phyloP scores from a whole-genome alignment of 2,329 filamentous ascomycete genomes.

The Xylaria sp. region DNA sequence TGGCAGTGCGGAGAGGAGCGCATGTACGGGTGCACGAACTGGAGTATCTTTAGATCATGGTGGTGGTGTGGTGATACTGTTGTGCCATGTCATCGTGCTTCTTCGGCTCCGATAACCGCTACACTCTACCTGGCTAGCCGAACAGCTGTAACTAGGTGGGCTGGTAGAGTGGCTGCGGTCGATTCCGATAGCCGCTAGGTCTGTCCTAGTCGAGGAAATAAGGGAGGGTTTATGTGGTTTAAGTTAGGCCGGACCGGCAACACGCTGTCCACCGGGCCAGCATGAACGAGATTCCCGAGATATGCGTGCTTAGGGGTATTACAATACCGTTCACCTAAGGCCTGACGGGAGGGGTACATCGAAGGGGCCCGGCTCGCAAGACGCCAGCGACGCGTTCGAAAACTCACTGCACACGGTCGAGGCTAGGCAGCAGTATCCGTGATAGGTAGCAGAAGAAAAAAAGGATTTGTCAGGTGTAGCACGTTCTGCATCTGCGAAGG shows the following conservation, averaged over 20 bases:
- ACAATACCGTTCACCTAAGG: background rate
- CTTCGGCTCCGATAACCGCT: background rate
- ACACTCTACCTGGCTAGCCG: too few species aligned
- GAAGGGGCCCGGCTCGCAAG: constrained; percentile 19
- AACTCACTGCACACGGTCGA: too few species aligned
- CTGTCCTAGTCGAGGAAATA: too few species aligned
- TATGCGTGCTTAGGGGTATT: background rate
- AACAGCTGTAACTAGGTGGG: too few species aligned
- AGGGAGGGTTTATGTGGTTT: too few species aligned
- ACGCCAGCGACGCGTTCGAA: constrained; percentile 11
- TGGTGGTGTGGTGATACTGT: background rate
- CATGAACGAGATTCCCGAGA: background rate
- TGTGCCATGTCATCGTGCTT: background rate
- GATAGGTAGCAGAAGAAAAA: too few species aligned
- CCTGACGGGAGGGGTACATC: background rate
- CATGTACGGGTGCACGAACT: background rate
- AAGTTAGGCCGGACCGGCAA: too few species aligned
- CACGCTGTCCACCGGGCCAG: too few species aligned
- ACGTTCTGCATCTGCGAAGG: background rate
- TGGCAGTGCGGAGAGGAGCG: too few species aligned
- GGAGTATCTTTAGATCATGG: background rate
- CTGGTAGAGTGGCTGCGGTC: too few species aligned
- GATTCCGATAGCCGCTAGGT: too few species aligned
- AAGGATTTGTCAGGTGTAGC: too few species aligned
- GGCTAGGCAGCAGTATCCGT: background rate